A percentile compares a stretch with the other conserved stretches of the same genome.
Evolutionary conservation across 1,139 yeast species (phyloP).

Genomic region (Scheffersomyces parashehatae): DNA sequence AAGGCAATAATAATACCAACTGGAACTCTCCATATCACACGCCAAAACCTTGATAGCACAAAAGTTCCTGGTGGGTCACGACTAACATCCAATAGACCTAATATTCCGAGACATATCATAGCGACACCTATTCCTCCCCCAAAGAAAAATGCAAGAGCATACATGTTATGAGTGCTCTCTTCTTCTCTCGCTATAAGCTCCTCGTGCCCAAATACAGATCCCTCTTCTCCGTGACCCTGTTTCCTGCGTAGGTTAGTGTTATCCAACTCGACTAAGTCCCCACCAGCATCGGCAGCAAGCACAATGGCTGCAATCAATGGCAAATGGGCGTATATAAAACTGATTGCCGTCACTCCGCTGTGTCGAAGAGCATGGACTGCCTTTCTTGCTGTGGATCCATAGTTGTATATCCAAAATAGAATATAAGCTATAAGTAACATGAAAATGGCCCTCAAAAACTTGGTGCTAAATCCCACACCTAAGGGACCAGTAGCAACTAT

Average conservation of each 20-base stretch:
- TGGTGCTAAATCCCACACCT: slow-evolving; percentile 46
- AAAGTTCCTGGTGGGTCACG: slow-evolving; percentile 34
- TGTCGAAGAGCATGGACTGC: slow-evolving; percentile 60
- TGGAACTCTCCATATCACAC: slow-evolving; percentile 43
- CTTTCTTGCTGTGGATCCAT: slow-evolving; percentile 50
- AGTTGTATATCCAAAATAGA: slow-evolving; percentile 55
- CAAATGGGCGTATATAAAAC: slow-evolving; percentile 52
- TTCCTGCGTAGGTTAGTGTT: slow-evolving; percentile 9
- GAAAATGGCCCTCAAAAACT: slow-evolving; percentile 51
- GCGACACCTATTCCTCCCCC: slow-evolving; percentile 52
- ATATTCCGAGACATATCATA: slow-evolving; percentile 30
- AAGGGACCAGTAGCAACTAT: slow-evolving; percentile 54
- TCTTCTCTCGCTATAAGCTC: slow-evolving; percentile 18
- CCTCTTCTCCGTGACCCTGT: slow-evolving; percentile 1
- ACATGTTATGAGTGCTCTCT: slow-evolving; percentile 25
- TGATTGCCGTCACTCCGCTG: slow-evolving; percentile 45
- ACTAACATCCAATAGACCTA: slow-evolving; percentile 42
- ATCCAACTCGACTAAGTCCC: slow-evolving; percentile 40
- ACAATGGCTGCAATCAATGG: slow-evolving; percentile 54
- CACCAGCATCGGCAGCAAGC: slow-evolving; percentile 65
- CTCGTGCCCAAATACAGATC: slow-evolving; percentile 4
- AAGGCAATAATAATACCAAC: slow-evolving; percentile 40
- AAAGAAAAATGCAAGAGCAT: slow-evolving; percentile 47
- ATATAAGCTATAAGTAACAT: slow-evolving; percentile 52
- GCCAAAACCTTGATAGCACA: slow-evolving; percentile 33